Base-by-base conservation (phyloP, 2,329 filamentous ascomycete genomes). In the Hypoxylon sp. region DNA sequence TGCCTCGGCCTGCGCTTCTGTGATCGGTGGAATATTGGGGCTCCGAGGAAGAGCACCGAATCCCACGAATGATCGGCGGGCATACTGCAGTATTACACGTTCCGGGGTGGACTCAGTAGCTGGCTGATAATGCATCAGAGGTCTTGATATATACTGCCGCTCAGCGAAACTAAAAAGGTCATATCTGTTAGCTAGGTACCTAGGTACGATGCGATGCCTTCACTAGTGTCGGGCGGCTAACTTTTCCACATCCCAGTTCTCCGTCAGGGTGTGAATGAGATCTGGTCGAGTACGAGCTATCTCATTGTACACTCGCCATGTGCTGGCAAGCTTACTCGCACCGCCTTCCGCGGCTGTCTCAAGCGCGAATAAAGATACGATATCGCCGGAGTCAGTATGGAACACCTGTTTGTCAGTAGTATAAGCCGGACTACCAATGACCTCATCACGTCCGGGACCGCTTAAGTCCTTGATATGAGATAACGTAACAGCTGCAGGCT, bases 391-490 rank as follows among this genome's bases (percentile, higher is more conserved):
- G 71, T 90, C 88, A 0, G 86, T 90, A 75, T 90, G 89, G 71
- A 90, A 90, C 5, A 86, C 84, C 74, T 88, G 88, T 73, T 88
- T 89, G 61, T 90, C 87, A 0, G 84, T 80, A 0, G 87, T 89
- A 75, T 88, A 89, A 0, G 87, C 86, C 0, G 87, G 87, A 0
- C 84, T 83, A 2, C 87, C 86, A 51, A 90, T 89, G 2, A 79
- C 78, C 25, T 76, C 77, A 17, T 74, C 75, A 14, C 78, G 74
- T 0, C 63, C 63, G 2, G 71, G 60, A 10, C 68, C 65, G 17
- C 70, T 81, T 6, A 91, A 79, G 68, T 92, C 89, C 75, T 88
- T 91, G 78, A 91, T 88, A 68, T 91, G 89, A 2, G 83, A 80
- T 1, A 89, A 75, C 5, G 88, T 83, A 0, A 87, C 84, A 48